Percentiles rank a stretch among this genome's conserved stretches.
Conservation (phyloP, 305 asterid species). For the Fraxinus platypoda region DNA sequence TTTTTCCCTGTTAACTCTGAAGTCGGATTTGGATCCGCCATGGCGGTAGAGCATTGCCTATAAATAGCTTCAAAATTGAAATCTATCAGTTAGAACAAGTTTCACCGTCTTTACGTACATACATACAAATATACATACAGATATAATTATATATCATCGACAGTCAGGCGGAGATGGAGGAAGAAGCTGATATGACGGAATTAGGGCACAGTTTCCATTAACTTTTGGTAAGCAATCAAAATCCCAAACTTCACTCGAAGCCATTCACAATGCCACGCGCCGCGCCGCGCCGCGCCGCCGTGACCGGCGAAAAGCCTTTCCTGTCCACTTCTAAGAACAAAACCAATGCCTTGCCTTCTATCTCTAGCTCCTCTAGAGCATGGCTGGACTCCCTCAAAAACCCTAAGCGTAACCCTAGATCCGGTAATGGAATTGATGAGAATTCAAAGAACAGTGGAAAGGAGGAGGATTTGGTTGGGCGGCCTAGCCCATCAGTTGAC, state of each 20-base stretch:
- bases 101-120: background rate
- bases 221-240: conserved; percentile 73
- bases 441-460: conserved; percentile 15
- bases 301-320: conserved; percentile 20
- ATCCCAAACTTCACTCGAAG: conserved; percentile 61
- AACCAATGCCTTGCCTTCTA: conserved; percentile 35
- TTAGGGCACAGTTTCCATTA: conserved; percentile 73
- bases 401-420: conserved; percentile 39
- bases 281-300: conserved; percentile 34
- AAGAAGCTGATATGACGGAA: conserved; percentile 69
- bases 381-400: conserved; percentile 54
- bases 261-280: conserved; percentile 74
- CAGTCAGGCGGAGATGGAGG: conserved; percentile 42
- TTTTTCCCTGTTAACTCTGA: too few species aligned
- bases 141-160: background rate
- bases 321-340: conserved; percentile 26
- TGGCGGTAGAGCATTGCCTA: background rate
- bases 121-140: background rate
- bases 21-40: background rate
- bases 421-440: background rate
- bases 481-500: conserved; percentile 27
- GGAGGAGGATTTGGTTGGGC: conserved; percentile 29
- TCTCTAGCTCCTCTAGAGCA: conserved; percentile 50
- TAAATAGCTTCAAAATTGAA: conserved; percentile 15
- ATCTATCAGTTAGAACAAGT: background rate